phyloP scores from a whole-genome alignment of 441 rosid species.

The Populus hybrid region DNA sequence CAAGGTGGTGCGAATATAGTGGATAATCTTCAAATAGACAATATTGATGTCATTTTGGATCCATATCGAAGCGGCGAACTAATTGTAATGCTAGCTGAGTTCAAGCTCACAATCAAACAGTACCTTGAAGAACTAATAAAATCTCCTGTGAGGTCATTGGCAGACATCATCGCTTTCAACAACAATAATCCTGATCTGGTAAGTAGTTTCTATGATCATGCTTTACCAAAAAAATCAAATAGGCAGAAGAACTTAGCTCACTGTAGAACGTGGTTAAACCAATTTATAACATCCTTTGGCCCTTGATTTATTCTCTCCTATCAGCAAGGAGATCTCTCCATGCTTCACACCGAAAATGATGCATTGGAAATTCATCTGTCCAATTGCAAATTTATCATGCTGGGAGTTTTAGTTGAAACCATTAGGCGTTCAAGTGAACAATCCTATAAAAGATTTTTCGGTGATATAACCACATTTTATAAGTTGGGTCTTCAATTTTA shows the following conservation, averaged over 20 bases:
- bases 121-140: not conserved
- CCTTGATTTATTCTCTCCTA: not conserved
- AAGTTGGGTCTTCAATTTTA: no score
- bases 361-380: not conserved
- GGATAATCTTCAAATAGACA: not conserved
- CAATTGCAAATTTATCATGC: not conserved
- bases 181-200: not conserved
- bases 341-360: not conserved
- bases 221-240: not conserved
- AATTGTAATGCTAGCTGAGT: not conserved
- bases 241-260: not conserved
- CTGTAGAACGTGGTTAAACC: not conserved
- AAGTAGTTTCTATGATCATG: not conserved
- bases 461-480: not conserved
- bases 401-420: not conserved
- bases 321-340: not conserved
- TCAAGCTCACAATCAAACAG: not conserved
- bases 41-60: not conserved
- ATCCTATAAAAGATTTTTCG: not conserved
- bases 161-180: not conserved
- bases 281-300: not conserved
- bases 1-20: not conserved
- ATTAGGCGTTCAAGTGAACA: not conserved
- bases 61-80: not conserved
- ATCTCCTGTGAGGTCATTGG: not conserved